phyloP scores from a whole-genome alignment of 176 grass and related monocot genomes.

The Cenchrus purpureus region DNA sequence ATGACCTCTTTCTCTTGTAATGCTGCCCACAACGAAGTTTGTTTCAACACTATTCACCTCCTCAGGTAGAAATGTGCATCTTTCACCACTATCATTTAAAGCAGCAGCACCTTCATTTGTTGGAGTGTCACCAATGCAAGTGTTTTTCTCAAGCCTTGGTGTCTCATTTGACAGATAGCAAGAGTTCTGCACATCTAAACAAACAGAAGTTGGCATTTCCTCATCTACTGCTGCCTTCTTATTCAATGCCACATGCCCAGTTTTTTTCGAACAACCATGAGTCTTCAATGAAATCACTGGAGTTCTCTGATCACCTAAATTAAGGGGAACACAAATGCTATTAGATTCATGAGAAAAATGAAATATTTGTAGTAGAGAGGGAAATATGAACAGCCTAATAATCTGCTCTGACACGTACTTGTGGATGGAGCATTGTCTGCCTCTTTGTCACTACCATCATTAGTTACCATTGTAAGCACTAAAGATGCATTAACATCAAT shows the following conservation, averaged over 20 bases:
- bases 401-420: conserved; percentile 24
- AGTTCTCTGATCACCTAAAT: conserved; percentile 25
- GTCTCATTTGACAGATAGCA: conserved; percentile 1
- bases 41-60: conserved; percentile 8
- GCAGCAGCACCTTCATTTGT: not conserved
- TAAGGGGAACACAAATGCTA: conserved; percentile 1
- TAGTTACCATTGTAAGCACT: not conserved
- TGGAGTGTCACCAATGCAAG: conserved; percentile 19
- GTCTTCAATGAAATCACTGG: conserved; percentile 13
- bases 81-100: conserved; percentile 13
- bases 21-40: not conserved
- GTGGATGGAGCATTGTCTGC: not conserved
- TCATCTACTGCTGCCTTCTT: conserved; percentile 32
- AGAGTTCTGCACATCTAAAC: not conserved
- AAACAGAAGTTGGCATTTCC: conserved; percentile 27
- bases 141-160: conserved; percentile 34
- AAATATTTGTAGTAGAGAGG: conserved; percentile 10
- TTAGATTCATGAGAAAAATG: conserved; percentile 27
- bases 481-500: not conserved
- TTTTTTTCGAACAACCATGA: not conserved
- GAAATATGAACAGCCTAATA: not conserved
- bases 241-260: not conserved
- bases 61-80: not conserved
- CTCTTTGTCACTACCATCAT: not conserved
- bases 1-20: conserved; percentile 10